A percentile compares a stretch with the other conserved stretches of the same genome.
Conservation (phyloP, 148 eudicot genomes). For the Salicornia ramosissima region DNA sequence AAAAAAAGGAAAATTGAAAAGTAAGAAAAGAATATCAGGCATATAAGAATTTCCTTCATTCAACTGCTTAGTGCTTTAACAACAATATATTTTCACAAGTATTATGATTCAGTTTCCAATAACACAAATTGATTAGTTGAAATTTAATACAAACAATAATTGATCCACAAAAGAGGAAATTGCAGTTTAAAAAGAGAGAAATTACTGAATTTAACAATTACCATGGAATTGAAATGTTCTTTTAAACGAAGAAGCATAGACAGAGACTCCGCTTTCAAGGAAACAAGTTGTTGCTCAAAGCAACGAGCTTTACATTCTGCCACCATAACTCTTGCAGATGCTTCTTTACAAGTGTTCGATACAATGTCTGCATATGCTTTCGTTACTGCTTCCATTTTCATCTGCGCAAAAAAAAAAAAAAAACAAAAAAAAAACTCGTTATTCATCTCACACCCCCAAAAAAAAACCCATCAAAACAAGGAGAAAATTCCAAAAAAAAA, state of each 20-base stretch:
- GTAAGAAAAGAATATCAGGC: too few species aligned
- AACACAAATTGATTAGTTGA: too few species aligned
- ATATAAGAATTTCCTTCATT: too few species aligned
- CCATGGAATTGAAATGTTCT: slow-evolving; percentile 41
- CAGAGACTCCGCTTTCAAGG: slow-evolving; percentile 43
- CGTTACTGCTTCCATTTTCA: slow-evolving; percentile 34
- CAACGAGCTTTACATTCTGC: slow-evolving; percentile 45
- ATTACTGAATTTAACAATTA: slow-evolving; percentile 4
- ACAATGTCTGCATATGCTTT: slow-evolving; percentile 65
- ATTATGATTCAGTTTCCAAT: too few species aligned
- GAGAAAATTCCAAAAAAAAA: not conserved
- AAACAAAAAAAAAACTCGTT: not conserved
- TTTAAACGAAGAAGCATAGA: slow-evolving; percentile 46
- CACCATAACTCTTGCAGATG: slow-evolving; percentile 59
- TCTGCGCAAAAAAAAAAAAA: not conserved
- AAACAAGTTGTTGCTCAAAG: slow-evolving; percentile 34
- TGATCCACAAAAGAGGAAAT: not conserved
- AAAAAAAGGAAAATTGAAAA: not conserved
- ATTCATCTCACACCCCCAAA: too few species aligned
- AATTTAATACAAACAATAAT: not conserved
- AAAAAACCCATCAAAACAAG: too few species aligned
- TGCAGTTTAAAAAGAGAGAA: not conserved
- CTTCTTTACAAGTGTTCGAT: slow-evolving; percentile 62
- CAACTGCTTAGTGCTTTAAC: too few species aligned
- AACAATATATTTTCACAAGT: too few species aligned